Evolutionary conservation across 306 rosid genomes (phyloP), one percentile per base, ranked within the genome.

Genomic region (Malus domestica): DNA sequence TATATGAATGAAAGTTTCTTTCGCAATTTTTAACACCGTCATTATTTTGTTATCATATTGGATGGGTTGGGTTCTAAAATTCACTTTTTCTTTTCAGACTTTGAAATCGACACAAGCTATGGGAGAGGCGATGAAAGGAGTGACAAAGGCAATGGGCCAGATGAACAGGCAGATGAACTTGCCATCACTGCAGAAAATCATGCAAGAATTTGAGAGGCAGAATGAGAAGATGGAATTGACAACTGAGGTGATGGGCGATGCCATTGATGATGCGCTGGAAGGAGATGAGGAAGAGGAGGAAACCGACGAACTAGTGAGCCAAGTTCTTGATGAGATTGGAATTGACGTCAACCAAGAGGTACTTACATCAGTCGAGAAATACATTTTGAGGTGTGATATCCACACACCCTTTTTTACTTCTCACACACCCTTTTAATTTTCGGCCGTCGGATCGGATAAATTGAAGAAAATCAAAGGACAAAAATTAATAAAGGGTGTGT

Each of bases 51-150:
- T 5, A 52, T 63, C 2, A 30, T 49, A 13, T 45, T 27, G 45
- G 57, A 14, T 57, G 63, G 65, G 63, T 68, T 67, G 68, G 52
- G 58, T 73, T 73, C 16, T 46, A 49, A 46, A 40, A 59, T 25
- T 70, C 3, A 15, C 18, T 10, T 18, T 60, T 29, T 20, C 4
- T 67, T 27, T 78, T 55, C 83, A 93, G 98, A 93, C 98, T 3
- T 77, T 93, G 82, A 93, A 91, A 82, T 93, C 98, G 23, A 93
- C 98, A 61, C 98, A 90, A 87, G 93, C 98, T 2, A 93, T 93
- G 98, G 97, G 98, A 15, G 97, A 93, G 84, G 98, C 98, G 46
- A 93, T 93, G 98, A 93, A 93, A 82, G 98, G 98, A 46, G 98
- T 93, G 80, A 93, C 98, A 10, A 93, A 93, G 85, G 98, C 98